Evolutionary conservation across 805 yeast species (phyloP).

Genomic region (Saccharomycopsis lassenensis): DNA sequence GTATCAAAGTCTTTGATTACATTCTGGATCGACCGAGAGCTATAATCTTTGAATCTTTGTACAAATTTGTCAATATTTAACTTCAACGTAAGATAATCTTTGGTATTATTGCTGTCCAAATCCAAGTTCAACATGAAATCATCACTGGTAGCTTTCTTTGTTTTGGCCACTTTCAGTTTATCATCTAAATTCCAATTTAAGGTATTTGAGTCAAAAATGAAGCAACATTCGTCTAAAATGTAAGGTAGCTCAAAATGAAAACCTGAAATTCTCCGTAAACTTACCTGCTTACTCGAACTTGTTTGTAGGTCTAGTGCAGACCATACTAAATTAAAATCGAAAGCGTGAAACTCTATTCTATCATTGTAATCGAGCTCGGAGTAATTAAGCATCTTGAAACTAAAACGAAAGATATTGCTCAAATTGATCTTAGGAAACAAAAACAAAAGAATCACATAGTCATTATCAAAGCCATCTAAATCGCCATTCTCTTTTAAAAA

Average conservation of each 20-base stretch:
- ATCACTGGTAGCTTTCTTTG: no score
- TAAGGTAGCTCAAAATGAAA: neutral
- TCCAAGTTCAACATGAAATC: neutral
- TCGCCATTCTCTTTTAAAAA: neutral
- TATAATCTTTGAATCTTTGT: no score
- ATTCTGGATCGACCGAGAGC: constrained; percentile 1
- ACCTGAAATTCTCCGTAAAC: neutral
- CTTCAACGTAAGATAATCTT: neutral
- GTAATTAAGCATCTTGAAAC: constrained; percentile 12
- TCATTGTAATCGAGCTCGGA: constrained; percentile 4
- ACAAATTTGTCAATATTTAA: no score
- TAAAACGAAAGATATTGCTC: constrained; percentile 10
- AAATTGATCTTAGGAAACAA: constrained; percentile 11
- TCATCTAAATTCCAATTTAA: constrained; percentile 8
- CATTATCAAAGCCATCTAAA: constrained; percentile 11
- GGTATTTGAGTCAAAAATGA: neutral
- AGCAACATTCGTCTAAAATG: constrained; percentile 1
- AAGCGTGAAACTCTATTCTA: constrained; percentile 1
- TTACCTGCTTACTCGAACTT: neutral
- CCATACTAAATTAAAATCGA: neutral
- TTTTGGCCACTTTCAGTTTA: no score
- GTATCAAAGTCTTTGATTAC: constrained; percentile 8
- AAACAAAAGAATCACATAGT: constrained; percentile 8
- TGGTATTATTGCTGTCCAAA: neutral
- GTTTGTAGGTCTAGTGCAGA: neutral